Percentiles rank a stretch among this genome's conserved stretches.
These are phyloP conservation scores for Meira nashicola DNA, from an alignment of 1,284 basidiomycete species.

Conservation along the genomic window DNA sequence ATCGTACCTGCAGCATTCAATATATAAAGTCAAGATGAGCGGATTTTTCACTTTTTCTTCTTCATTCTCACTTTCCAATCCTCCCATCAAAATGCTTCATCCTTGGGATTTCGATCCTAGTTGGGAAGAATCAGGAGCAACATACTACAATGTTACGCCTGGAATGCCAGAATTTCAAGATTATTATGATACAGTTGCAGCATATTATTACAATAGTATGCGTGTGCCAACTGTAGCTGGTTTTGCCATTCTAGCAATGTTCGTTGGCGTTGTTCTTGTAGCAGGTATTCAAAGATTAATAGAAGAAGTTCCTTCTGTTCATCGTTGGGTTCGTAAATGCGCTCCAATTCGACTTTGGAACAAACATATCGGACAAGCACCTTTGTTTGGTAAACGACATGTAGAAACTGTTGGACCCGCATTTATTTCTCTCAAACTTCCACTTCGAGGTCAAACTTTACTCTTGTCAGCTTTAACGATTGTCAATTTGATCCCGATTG, in stretches of 20 bases:
- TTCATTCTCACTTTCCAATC: no score
- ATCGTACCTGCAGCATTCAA: no score
- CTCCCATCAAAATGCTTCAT: background rate
- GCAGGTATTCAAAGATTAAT: background rate
- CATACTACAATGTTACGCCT: background rate
- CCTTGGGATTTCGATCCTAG: background rate
- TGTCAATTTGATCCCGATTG: slow-evolving; percentile 30
- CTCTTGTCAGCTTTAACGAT: slow-evolving; percentile 19
- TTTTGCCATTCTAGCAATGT: background rate
- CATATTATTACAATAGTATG: slow-evolving; percentile 2
- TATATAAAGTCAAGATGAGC: no score
- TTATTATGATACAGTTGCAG: background rate
- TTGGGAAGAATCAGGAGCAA: background rate
- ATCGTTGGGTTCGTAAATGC: no score
- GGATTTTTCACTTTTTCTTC: no score
- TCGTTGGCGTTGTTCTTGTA: background rate
- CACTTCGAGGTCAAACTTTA: slow-evolving; percentile 27
- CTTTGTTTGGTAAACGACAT: background rate
- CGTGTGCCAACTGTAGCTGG: background rate
- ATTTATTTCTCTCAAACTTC: slow-evolving; percentile 26
- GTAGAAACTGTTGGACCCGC: background rate
- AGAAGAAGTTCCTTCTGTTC: no score
- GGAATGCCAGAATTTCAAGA: background rate
- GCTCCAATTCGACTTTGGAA: no score
- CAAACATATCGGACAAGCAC: slow-evolving; percentile 8